These are phyloP conservation scores for Cerrena zonata DNA, from an alignment of 1,284 basidiomycete genomes.

Conservation along the genomic window DNA sequence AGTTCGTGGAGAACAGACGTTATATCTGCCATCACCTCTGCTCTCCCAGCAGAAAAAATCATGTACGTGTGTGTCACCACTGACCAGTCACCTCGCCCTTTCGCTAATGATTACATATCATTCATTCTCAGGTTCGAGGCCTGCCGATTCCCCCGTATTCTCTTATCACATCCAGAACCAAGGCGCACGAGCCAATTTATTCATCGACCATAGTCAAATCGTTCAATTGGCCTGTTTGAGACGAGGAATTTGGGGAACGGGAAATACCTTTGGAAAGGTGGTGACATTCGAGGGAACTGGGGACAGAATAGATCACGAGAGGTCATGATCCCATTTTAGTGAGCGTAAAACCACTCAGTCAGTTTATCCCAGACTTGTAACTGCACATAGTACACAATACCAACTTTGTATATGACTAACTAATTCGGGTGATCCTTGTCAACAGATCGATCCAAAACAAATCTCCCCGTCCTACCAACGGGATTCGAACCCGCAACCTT, in stretches of 20 bases:
- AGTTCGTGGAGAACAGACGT: slow-evolving; percentile 38
- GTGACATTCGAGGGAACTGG: slow-evolving; percentile 29
- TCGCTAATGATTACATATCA: not conserved
- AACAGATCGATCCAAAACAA: too few relatives aligned
- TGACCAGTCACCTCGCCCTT: not conserved
- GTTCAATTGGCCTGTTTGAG: slow-evolving; percentile 43
- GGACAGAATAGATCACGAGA: too few relatives aligned
- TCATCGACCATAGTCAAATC: slow-evolving; percentile 43
- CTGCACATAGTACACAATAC: too few relatives aligned
- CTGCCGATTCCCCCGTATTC: slow-evolving; percentile 40
- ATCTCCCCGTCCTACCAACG: too few relatives aligned
- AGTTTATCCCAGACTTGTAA: too few relatives aligned
- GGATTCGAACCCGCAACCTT: too few relatives aligned
- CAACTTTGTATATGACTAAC: too few relatives aligned
- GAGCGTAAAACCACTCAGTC: too few relatives aligned
- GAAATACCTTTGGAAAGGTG: slow-evolving; percentile 35
- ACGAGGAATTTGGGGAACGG: slow-evolving; percentile 43
- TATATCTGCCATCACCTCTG: slow-evolving; percentile 38
- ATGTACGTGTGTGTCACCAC: slow-evolving; percentile 27
- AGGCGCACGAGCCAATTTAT: slow-evolving; percentile 40
- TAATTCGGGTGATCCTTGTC: too few relatives aligned
- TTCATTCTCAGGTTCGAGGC: slow-evolving; percentile 31
- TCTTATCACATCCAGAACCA: slow-evolving; percentile 41
- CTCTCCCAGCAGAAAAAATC: slow-evolving; percentile 38
- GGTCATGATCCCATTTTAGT: too few relatives aligned